These are phyloP conservation scores for Cornus florida DNA, from an alignment of 148 eudicot genomes.

Conservation along the genomic window DNA sequence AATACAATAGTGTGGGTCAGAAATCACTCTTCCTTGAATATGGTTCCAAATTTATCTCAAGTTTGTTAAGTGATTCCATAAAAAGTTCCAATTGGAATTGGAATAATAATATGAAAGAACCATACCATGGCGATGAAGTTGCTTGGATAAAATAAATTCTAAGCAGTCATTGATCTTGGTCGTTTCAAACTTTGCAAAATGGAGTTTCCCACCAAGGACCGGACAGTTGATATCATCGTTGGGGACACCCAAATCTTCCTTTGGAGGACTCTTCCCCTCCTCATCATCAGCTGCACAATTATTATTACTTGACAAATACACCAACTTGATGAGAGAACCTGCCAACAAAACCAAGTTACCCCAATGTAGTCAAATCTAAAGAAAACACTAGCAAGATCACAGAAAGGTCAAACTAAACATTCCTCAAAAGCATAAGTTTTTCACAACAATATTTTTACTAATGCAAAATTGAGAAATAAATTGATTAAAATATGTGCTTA, in stretches of 20 bases:
- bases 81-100: background rate
- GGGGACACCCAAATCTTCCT: slow-evolving; percentile 35
- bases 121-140: slow-evolving; percentile 60
- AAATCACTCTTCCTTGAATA: background rate
- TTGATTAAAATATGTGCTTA: background rate
- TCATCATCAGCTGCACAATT: slow-evolving; percentile 24
- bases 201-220: slow-evolving; percentile 60
- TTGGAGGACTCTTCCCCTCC: slow-evolving; percentile 20
- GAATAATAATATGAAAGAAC: background rate
- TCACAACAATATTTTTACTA: background rate
- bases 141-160: slow-evolving; percentile 72
- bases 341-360: slow-evolving; percentile 12
- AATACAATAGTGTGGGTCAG: background rate
- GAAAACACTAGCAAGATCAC: slow-evolving; percentile 4
- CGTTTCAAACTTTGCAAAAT: slow-evolving; percentile 86
- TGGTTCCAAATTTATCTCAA: background rate
- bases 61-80: background rate
- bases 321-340: slow-evolving; percentile 92
- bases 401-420: background rate
- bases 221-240: slow-evolving; percentile 30
- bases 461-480: background rate
- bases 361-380: background rate
- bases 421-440: background rate
- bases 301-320: slow-evolving; percentile 55
- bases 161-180: slow-evolving; percentile 77